Evolutionary conservation across 2,329 filamentous ascomycete genomes (phyloP), one percentile per base, ranked within the genome.

Genomic region (Fusarium sp.): DNA sequence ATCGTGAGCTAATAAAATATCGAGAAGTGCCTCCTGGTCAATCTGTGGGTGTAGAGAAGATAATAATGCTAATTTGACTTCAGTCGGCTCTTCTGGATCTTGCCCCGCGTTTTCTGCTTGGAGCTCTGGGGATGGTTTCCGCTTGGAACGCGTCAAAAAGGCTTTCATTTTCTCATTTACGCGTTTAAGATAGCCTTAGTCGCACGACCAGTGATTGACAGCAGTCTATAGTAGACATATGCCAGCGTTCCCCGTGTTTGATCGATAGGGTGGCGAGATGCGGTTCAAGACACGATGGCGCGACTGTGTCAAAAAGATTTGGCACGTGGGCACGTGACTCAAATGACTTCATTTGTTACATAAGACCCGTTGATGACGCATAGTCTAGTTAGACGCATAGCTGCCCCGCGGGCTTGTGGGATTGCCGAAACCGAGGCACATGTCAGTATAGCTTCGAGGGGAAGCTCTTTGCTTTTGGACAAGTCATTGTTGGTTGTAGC

Each of bases 21-120:
- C 95, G 0, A 99, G 84, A 1, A 97, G 82, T 0, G 84, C 82
- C 35, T 90, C 87, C 45, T 91, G 88, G 10, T 88, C 84, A 6
- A 89, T 68, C 1, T 82, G 76, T 0, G 92, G 88, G 68, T 94
- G 86, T 0, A 97, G 80, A 1, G 96, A 98, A 4, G 90, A 87
- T 5, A 99, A 81, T 3, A 97, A 82, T 2, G 94, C 94, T 15
- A 99, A 81, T 75, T 97, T 98, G 72, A 96, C 83, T 66, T 98
- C 96, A 0, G 96, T 99, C 2, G 91, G 90, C 45, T 97, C 92
- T 17, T 94, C 88, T 17, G 88, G 86, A 18, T 78, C 77, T 7
- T 14, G 15, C 33, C 33, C 33, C 33, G 75, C 73, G 33, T 47
- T 52, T 36, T 57, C 50, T 8, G 57, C 41, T 59, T 72, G 52